Evolutionary conservation across 2,329 filamentous ascomycete genomes (phyloP).

Genomic region (Colletotrichum aenigma): DNA sequence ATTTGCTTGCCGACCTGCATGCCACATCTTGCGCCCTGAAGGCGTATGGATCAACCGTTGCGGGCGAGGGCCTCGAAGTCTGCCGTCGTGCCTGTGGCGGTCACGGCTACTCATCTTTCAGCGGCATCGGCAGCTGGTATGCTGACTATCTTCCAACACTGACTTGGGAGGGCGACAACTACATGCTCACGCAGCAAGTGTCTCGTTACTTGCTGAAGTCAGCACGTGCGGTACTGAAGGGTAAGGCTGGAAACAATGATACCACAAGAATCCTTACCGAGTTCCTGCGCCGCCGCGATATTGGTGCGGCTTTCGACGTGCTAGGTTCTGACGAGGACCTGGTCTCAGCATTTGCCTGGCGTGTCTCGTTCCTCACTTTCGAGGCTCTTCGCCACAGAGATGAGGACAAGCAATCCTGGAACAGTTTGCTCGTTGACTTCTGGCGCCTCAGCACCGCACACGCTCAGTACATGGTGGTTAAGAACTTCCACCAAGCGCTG

Average conservation of each 20-base stretch:
- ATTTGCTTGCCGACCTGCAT: conserved; percentile 75
- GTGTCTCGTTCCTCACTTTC: conserved; percentile 75
- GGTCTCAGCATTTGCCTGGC: conserved; percentile 77
- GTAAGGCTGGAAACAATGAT: conserved; percentile 65
- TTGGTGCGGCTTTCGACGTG: conserved; percentile 76
- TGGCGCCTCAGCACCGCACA: conserved; percentile 77
- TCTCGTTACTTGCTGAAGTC: conserved; percentile 79
- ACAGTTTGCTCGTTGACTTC: conserved; percentile 78
- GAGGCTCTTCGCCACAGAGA: conserved; percentile 77
- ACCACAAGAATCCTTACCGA: conserved; percentile 68
- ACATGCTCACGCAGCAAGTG: conserved; percentile 83
- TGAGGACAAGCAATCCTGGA: conserved; percentile 78
- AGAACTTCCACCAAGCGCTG: conserved; percentile 65
- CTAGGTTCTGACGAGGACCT: conserved; percentile 73
- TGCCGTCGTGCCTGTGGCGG: conserved; percentile 79
- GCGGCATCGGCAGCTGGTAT: conserved; percentile 78
- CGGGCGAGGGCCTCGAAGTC: conserved; percentile 75
- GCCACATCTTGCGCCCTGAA: conserved; percentile 80
- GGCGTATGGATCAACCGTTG: conserved; percentile 72
- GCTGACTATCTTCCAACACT: conserved; percentile 74
- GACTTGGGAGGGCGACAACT: conserved; percentile 82
- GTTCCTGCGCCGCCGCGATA: conserved; percentile 69
- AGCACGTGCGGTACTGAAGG: conserved; percentile 70
- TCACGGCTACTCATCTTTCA: conserved; percentile 77
- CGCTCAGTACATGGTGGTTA: conserved; percentile 78